phyloP scores from a whole-genome alignment of 257 asterid genomes.

The Coffea canephora region DNA sequence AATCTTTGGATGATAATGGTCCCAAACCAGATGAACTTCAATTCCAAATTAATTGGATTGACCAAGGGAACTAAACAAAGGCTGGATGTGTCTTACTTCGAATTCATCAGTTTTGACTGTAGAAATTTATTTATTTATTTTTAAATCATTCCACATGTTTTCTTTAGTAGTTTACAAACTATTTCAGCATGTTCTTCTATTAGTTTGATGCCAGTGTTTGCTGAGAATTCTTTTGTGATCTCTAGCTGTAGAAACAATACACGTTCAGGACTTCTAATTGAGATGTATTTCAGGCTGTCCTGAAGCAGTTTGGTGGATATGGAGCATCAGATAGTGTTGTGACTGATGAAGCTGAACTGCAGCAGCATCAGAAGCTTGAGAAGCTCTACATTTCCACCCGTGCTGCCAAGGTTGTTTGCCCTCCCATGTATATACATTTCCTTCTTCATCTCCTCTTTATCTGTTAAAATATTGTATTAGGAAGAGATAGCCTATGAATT shows the following conservation, averaged over 20 bases:
- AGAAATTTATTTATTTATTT: not conserved
- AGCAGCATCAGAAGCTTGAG: constrained; percentile 97
- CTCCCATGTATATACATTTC: not conserved
- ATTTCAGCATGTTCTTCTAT: not conserved
- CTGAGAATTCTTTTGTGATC: not conserved
- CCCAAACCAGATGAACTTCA: not conserved
- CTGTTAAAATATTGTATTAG: not conserved
- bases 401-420: constrained; percentile 76
- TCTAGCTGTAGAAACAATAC: not conserved
- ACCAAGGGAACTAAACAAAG: not conserved
- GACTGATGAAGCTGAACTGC: constrained; percentile 80
- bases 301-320: constrained; percentile 83
- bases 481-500: not conserved
- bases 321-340: constrained; percentile 74
- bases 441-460: not conserved
- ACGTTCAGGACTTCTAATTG: constrained; percentile 6
- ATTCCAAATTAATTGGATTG: not conserved
- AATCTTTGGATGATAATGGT: not conserved
- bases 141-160: not conserved
- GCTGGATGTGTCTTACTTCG: not conserved
- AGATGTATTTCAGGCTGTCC: constrained; percentile 64
- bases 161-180: not conserved
- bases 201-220: not conserved
- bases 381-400: constrained; percentile 95
- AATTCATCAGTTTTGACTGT: not conserved